Base-by-base conservation (phyloP, 2,329 filamentous ascomycete species). In the Fusarium sterilihyphosum region DNA sequence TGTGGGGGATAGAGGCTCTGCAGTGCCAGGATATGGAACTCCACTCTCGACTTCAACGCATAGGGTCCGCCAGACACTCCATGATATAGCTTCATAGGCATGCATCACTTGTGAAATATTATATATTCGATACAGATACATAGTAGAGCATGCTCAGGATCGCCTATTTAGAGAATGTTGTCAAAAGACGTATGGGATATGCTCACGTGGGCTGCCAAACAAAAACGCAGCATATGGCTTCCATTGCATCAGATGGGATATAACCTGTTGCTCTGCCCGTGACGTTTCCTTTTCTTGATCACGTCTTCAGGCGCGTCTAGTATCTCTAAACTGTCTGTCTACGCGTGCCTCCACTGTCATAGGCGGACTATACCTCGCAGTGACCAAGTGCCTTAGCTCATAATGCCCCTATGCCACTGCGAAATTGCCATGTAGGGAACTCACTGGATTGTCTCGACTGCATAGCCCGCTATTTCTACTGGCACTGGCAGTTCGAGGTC, bases 121-220 rank as follows among this genome's bases (percentile, higher is more conserved):
- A 47, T 35, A 50, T 12, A 54, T 17, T 35, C 17, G 14, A 31
- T 11, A 56, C 56, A 38, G 5, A n/a, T 40, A 33, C 24, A 29
- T 41, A 31, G 7, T 10, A 24, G 18, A 29, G 3, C 3, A 33
- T 22, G 17, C 10, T 16, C 35, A 24, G 2, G 16, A 16, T n/a
- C 18, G n/a, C 10, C 8, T n/a, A 11, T 41, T 8, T 24, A 18
- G 14, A 29, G 17, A 5, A 10, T 31, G 38, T 35, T n/a, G 22
- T 40, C 22, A 49, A 18, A 22, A 40, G 18, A 29, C 26, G 11
- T 31, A 13, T 26, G 37, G 22, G 53, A 22, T 26, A 31, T 66
- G 67, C 43, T 60, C 67, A 70, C 53, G 67, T 70, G 67, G 67
- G 7, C 38, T 44, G 35, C 67, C 67, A 71, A 70, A 71, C 60